Base-by-base conservation (phyloP, 257 asterid genomes). In the Fraxinus americana region DNA sequence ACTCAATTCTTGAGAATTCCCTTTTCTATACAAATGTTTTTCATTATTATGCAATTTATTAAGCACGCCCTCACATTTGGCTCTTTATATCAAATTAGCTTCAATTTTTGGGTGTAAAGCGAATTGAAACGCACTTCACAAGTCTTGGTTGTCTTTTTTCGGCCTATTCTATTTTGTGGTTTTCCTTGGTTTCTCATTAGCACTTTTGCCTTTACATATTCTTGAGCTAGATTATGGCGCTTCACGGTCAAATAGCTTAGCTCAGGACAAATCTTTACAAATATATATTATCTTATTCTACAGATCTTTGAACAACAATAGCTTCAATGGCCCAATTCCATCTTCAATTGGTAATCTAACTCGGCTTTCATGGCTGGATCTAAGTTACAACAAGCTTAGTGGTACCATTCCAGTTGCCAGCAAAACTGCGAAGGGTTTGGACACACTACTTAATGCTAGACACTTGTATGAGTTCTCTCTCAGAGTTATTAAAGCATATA, bases 281-380 rank as follows among this genome's bases (percentile, higher is more conserved):
- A 39, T 39, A 39, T 38, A 7, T 39, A 11, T 11, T 68, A 30
- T 69, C 45, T 82, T 14, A 68, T 63, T 83, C 74, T 76, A 9
- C 88, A 90, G 96, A 77, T 84, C 94, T 70, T 83, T 92, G 85
- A 90, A 85, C 80, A 80, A 90, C 0, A 94, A 94, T 78, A 77
- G 83, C 86, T 92, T 92, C 85, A 92, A 41, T 70, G 97, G 97
- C 68, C 63, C 88, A 7, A 94, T 92, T 84, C 98, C 98, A 48
- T 79, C 86, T 75, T 89, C 98, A 23, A 85, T 94, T 75, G 97
- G 98, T 38, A 87, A 89, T 72, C 83, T 94, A 50, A 74, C 85
- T 30, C 83, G 54, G n/a, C 88, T 94, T 38, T 92, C 97, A 17
- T 94, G 98, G 98, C 86, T 94, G 75, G 97, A 94, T 80, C 85